Conservation (phyloP, 176 grass and related monocot genomes). For the Carex parvula region DNA sequence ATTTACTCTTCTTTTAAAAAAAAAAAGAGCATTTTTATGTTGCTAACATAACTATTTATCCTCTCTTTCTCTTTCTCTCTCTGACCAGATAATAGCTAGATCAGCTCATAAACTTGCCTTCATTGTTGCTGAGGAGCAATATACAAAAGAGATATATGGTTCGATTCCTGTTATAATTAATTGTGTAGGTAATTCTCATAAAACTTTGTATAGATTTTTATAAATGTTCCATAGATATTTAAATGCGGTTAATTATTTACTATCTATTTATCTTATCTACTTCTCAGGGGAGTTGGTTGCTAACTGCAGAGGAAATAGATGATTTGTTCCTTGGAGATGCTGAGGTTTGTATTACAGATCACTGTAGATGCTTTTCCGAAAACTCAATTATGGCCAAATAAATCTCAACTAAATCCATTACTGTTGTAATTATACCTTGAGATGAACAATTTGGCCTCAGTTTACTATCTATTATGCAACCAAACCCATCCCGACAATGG, state of each 20-base stretch:
- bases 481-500: not conserved
- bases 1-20: not conserved
- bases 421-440: not conserved
- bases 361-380: not conserved
- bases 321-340: constrained; percentile 88
- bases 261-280: constrained; percentile 13
- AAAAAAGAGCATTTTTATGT: not conserved
- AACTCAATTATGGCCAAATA: not conserved
- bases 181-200: constrained; percentile 47
- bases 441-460: not conserved
- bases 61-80: not conserved
- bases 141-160: constrained; percentile 55
- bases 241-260: constrained; percentile 23
- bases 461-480: not conserved
- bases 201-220: not conserved
- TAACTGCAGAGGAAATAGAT: constrained; percentile 79
- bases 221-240: not conserved
- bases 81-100: constrained; percentile 41
- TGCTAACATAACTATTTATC: not conserved
- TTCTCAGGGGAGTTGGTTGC: constrained; percentile 82
- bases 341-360: constrained; percentile 40
- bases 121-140: constrained; percentile 58
- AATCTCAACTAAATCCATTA: not conserved
- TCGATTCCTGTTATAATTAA: constrained; percentile 80
- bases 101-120: constrained; percentile 61